Conservation (phyloP, 1,284 basidiomycete species). For the Irpex sp. region DNA sequence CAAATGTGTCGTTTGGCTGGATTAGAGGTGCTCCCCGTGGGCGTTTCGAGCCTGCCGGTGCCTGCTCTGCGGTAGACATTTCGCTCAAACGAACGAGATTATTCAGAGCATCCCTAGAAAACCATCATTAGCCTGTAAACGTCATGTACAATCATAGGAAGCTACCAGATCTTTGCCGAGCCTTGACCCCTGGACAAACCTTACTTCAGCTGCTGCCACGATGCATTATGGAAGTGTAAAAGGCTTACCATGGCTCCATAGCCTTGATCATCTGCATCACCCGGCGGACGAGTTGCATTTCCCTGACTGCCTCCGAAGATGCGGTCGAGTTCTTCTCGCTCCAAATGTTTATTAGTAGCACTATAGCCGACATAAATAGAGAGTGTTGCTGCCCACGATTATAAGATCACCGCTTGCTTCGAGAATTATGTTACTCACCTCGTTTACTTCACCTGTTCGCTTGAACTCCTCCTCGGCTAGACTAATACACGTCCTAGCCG, state of each 20-base stretch:
- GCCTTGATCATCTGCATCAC: background rate
- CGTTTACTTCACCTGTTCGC: background rate
- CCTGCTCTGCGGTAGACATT: background rate
- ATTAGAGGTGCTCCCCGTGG: background rate
- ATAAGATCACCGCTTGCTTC: background rate
- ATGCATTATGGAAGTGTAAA: no score
- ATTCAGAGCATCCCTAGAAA: background rate
- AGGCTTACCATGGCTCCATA: background rate
- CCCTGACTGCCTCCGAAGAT: background rate
- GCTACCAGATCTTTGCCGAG: background rate
- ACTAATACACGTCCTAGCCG: constrained; percentile 47
- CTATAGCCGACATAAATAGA: constrained; percentile 34
- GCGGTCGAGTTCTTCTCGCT: constrained; percentile 36
- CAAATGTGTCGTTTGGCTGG: background rate
- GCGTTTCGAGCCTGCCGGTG: background rate
- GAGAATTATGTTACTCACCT: background rate
- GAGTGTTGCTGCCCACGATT: background rate
- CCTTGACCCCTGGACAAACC: background rate
- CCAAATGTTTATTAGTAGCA: constrained; percentile 67
- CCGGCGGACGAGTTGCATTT: background rate
- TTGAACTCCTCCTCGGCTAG: constrained; percentile 32
- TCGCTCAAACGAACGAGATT: background rate
- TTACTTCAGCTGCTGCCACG: no score
- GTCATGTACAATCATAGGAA: background rate
- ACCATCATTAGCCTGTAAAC: background rate